A percentile compares a stretch with the other conserved stretches of the same genome.
Conservation (phyloP, 2,329 filamentous ascomycete species). For the Malbranchea cinnamomea region DNA sequence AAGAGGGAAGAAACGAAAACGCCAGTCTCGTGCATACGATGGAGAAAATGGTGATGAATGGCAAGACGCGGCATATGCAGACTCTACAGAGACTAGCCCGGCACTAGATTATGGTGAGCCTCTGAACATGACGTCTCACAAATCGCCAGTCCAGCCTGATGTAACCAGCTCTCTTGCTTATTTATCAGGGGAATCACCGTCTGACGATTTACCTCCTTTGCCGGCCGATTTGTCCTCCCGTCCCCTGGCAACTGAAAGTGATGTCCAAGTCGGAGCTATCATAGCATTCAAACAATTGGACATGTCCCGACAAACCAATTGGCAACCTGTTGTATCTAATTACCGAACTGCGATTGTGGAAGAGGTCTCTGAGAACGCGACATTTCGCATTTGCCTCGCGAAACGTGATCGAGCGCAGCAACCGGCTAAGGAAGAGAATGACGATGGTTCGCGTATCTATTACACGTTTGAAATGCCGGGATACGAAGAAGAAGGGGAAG, state of each 20-base stretch:
- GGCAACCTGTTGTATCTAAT: slow-evolving; percentile 33
- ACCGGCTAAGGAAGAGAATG: slow-evolving; percentile 45
- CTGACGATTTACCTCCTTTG: slow-evolving; percentile 34
- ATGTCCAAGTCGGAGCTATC: slow-evolving; percentile 23
- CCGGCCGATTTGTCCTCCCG: slow-evolving; percentile 48
- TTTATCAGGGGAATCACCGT: too few relatives aligned
- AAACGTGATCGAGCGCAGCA: slow-evolving; percentile 46
- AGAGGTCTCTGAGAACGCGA: slow-evolving; percentile 37
- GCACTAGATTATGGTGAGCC: too few relatives aligned
- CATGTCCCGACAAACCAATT: slow-evolving; percentile 32
- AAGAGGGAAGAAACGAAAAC: slow-evolving; percentile 40
- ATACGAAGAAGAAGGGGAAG: slow-evolving; percentile 40
- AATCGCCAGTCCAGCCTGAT: too few relatives aligned
- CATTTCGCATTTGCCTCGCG: slow-evolving; percentile 50
- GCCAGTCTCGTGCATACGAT: slow-evolving; percentile 32
- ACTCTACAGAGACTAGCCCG: too few relatives aligned
- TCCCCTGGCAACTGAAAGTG: slow-evolving; percentile 28
- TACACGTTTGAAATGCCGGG: slow-evolving; percentile 63
- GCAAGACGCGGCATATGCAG: too few relatives aligned
- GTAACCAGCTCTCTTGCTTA: too few relatives aligned
- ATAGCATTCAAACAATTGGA: slow-evolving; percentile 34
- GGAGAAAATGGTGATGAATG: slow-evolving; percentile 10
- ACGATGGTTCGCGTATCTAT: slow-evolving; percentile 58
- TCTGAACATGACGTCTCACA: too few relatives aligned
- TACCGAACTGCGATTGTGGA: slow-evolving; percentile 53